phyloP scores from a whole-genome alignment of 495 filamentous ascomycete genomes.

The Aspergillus homomorphus region DNA sequence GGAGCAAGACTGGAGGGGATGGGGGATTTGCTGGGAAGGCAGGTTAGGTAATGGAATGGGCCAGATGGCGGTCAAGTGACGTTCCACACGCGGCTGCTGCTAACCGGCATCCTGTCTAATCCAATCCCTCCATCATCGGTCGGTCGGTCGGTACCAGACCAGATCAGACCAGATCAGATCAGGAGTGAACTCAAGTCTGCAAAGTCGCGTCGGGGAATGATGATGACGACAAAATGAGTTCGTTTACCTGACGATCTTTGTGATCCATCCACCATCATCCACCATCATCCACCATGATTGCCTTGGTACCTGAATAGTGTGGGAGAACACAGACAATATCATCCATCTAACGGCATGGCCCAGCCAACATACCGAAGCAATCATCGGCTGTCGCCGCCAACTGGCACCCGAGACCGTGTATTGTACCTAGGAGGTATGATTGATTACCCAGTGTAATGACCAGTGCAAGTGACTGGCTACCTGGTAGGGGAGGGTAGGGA shows the following conservation, averaged over 20 bases:
- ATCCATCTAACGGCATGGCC: neutral
- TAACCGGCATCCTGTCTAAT: conserved; percentile 20
- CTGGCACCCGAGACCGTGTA: conserved; percentile 4
- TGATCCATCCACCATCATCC: neutral
- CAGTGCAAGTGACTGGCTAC: neutral
- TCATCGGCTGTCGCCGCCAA: conserved; percentile 1
- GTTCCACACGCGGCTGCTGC: conserved; percentile 26
- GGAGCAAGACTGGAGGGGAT: neutral
- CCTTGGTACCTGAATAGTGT: neutral
- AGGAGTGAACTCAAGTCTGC: too few relatives aligned
- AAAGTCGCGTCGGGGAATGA: neutral
- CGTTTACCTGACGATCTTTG: neutral
- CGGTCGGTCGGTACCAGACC: conserved; percentile 16
- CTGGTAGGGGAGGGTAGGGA: neutral
- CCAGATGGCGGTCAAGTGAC: conserved; percentile 18
- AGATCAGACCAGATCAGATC: neutral
- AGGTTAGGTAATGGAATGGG: conserved; percentile 24
- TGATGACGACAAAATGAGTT: neutral
- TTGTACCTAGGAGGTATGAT: neutral
- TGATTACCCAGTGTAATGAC: conserved; percentile 1
- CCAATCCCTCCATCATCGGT: conserved; percentile 6
- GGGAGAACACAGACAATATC: neutral
- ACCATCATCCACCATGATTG: too few relatives aligned
- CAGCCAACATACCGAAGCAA: neutral
- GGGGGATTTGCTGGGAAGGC: neutral